Percentiles rank a stretch among this genome's conserved stretches.
These are phyloP conservation scores for Ballota nigra DNA, from an alignment of 257 asterid genomes.

Conservation along the genomic window DNA sequence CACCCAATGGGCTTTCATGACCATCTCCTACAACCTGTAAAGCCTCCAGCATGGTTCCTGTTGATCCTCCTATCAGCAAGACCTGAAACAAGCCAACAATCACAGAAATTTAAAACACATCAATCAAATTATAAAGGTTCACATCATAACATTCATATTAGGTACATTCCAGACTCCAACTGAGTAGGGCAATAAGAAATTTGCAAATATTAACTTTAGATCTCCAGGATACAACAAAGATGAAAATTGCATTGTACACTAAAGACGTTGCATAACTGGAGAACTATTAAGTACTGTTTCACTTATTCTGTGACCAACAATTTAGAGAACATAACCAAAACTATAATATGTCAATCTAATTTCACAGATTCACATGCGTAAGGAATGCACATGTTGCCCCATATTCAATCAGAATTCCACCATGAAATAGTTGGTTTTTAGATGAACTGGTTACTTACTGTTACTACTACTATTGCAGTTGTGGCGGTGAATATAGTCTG, in stretches of 20 bases:
- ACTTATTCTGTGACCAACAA: conserved; percentile 8
- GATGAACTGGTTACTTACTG: conserved; percentile 44
- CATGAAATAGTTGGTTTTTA: conserved; percentile 1
- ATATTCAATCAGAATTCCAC: conserved; percentile 19
- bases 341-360: conserved; percentile 1
- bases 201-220: conserved; percentile 3
- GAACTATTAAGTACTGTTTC: conserved; percentile 5
- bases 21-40: conserved; percentile 90
- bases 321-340: conserved; percentile 11
- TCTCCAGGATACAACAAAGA: conserved; percentile 9
- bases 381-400: conserved; percentile 15
- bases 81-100: conserved; percentile 51
- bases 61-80: conserved; percentile 96
- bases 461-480: conserved; percentile 93
- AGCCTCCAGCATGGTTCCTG: conserved; percentile 98
- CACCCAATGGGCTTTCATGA: conserved; percentile 60
- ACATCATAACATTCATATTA: not conserved
- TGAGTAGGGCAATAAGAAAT: not conserved
- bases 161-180: not conserved
- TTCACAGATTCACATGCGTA: conserved; percentile 6
- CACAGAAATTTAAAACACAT: not conserved
- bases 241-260: not conserved
- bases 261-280: conserved; percentile 1
- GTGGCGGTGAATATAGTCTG: conserved; percentile 98
- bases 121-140: not conserved